Conservation (phyloP, 805 yeast genomes). For the Kodamaea laetipori region DNA sequence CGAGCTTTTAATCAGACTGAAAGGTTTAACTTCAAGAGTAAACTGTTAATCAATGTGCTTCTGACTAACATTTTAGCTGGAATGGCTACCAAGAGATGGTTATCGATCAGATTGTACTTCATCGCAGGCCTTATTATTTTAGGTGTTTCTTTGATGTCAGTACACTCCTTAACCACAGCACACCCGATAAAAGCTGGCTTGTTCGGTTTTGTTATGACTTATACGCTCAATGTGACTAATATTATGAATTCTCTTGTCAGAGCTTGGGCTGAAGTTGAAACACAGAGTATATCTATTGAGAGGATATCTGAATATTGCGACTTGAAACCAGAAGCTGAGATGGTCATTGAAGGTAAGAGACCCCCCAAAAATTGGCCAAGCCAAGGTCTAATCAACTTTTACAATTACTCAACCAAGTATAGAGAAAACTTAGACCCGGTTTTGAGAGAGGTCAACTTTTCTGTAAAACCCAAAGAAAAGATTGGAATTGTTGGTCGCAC, state of each 20-base stretch:
- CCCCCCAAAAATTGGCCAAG: conserved; percentile 70
- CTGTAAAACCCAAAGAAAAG: conserved; percentile 74
- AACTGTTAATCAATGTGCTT: conserved; percentile 51
- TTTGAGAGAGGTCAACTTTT: conserved; percentile 63
- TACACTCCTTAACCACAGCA: conserved; percentile 37
- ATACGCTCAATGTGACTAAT: conserved; percentile 57
- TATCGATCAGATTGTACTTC: conserved; percentile 59
- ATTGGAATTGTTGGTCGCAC: conserved; percentile 96
- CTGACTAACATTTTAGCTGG: conserved; percentile 24
- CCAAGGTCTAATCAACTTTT: conserved; percentile 66
- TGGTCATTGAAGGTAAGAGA: conserved; percentile 35
- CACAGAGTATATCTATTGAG: conserved; percentile 66
- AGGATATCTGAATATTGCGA: conserved; percentile 62
- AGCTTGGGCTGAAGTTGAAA: conserved; percentile 62
- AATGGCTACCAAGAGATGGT: conserved; percentile 62
- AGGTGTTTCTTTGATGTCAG: conserved; percentile 49
- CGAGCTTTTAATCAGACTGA: conserved; percentile 68
- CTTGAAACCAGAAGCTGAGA: conserved; percentile 47
- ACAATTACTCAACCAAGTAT: conserved; percentile 77
- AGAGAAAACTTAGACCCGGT: conserved; percentile 81
- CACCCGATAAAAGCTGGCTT: conserved; percentile 56
- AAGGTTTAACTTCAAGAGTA: conserved; percentile 61
- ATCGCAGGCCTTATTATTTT: conserved; percentile 60
- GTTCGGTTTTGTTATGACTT: conserved; percentile 66
- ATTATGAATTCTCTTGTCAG: conserved; percentile 59